Evolutionary conservation across 2,329 filamentous ascomycete genomes (phyloP).

Genomic region (Biscogniauxia marginata): DNA sequence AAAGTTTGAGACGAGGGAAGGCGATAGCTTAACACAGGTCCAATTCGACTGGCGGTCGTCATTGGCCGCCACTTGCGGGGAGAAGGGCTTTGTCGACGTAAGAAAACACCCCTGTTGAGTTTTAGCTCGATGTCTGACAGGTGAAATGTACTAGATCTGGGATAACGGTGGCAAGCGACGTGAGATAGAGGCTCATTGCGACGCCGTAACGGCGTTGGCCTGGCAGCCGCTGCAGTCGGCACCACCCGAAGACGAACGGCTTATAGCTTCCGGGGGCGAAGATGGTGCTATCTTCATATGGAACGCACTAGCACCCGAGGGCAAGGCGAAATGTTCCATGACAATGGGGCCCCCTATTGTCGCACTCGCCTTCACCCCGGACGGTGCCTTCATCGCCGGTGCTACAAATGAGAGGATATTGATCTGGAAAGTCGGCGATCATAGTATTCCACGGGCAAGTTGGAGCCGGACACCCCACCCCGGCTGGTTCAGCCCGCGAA

Average conservation of each 20-base stretch:
- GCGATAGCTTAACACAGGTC: slow-evolving; percentile 54
- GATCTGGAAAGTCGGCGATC: slow-evolving; percentile 64
- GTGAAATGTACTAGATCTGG: slow-evolving; percentile 48
- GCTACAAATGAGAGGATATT: slow-evolving; percentile 58
- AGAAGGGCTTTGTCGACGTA: slow-evolving; percentile 61
- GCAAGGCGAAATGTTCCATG: slow-evolving; percentile 57
- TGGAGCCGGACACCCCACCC: slow-evolving; percentile 56
- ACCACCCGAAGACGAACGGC: slow-evolving; percentile 46
- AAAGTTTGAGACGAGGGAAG: slow-evolving; percentile 52
- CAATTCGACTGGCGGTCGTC: slow-evolving; percentile 55
- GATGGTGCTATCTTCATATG: slow-evolving; percentile 63
- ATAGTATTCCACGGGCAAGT: slow-evolving; percentile 56
- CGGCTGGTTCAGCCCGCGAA: slow-evolving; percentile 59
- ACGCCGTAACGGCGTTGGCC: slow-evolving; percentile 55
- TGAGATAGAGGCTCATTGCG: slow-evolving; percentile 58
- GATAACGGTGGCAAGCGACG: slow-evolving; percentile 52
- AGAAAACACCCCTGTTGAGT: slow-evolving; percentile 28
- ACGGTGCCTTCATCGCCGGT: slow-evolving; percentile 62
- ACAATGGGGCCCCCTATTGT: slow-evolving; percentile 60
- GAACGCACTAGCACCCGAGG: slow-evolving; percentile 56
- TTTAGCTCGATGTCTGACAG: slow-evolving; percentile 1
- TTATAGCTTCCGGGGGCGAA: slow-evolving; percentile 61
- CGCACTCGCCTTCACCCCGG: slow-evolving; percentile 60
- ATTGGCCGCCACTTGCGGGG: slow-evolving; percentile 57
- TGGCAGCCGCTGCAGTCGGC: slow-evolving; percentile 57